Evolutionary conservation across 2,329 filamentous ascomycete genomes (phyloP), one percentile per base, ranked within the genome.

Genomic region (Monosporascus sp.): DNA sequence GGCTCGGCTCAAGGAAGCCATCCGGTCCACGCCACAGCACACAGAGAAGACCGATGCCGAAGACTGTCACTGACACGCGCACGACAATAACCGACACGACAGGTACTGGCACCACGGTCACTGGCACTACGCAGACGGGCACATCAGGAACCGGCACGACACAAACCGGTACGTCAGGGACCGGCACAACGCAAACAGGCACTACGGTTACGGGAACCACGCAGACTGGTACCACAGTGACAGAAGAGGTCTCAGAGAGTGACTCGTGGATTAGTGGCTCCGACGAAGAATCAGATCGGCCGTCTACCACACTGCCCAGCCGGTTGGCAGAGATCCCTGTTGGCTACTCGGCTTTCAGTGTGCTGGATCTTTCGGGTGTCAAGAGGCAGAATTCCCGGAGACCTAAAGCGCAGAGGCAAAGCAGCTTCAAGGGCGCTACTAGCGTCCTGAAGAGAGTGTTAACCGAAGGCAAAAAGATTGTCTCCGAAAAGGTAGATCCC

Each of bases 341-440:
- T 63, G 83, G 83, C 6, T 80, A 81, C 57, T 86, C 83, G 18
- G 83, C 83, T n/a, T 86, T 86, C 59, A 86, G 81, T 58, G 82
- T 82, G 60, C 71, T 86, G 6, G 82, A 85, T 50, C 66, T 86
- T 1, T 62, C 78, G 1, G 73, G 74, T 20, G 74, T 74, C 71
- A 78, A 50, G 70, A 74, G n/a, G 68, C 70, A 27, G 75, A 72
- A 52, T 66, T 63, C 53, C 61, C 65, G 38, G 71, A 74, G 63
- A 68, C 68, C 70, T 31, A 80, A 81, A 60, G 68, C 75, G 7
- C 78, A 81, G 46, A 72, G 80, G 42, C 81, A 75, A 48, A 68
- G 76, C 2, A 85, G 81, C 62, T 79, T 85, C 67, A 82, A 81
- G 59, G 75, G 73, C 47, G 75, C 85, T 57, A 81, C 82, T n/a